Base-by-base conservation (phyloP, 441 rosid genomes). In the Eruca vesicaria region DNA sequence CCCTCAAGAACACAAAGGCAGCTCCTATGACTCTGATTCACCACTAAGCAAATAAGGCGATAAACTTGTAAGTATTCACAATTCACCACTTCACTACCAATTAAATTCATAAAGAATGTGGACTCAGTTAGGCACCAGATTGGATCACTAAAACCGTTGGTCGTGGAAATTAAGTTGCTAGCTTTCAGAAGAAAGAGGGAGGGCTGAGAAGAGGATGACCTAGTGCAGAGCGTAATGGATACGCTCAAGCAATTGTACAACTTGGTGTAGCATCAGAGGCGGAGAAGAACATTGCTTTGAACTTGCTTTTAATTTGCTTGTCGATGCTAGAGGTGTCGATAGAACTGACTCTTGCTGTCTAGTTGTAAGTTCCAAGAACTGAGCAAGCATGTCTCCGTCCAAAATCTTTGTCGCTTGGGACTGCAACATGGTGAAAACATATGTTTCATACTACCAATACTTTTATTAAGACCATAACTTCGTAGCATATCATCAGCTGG, bases 201-300 rank as follows among this genome's bases (percentile, higher is more conserved):
- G 33, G 23, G 62, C 71, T 50, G 56, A 57, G 63, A 33, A 19
- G 68, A 50, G 60, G 63, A 63, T 31, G 53, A 36, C 63, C 74
- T 85, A 96, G 76, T 84, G 90, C 48, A 96, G 83, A 72, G 97
- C 97, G 59, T 93, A 87, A 80, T 93, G 98, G 68, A 96, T 85
- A 48, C 96, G 97, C 78, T 96, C 99, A 0, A 96, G 95, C 80
- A 93, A 89, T 82, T 89, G 97, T 76, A 93, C 97, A n/a, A 93
- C 98, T 83, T 88, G 89, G 73, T 80, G 88, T 63, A 88, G 81
- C 9, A 85, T 82, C 43, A 87, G 78, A 21, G 91, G 85, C 6
- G 79, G 73, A 69, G 87, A 38, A 62, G 80, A 61, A 29, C 10
- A 36, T 59, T 75, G 79, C 74, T 89, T 87, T 73, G 78, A 78